phyloP scores from a whole-genome alignment of 2,329 filamentous ascomycete genomes.

The Sporothrix brasiliensis region DNA sequence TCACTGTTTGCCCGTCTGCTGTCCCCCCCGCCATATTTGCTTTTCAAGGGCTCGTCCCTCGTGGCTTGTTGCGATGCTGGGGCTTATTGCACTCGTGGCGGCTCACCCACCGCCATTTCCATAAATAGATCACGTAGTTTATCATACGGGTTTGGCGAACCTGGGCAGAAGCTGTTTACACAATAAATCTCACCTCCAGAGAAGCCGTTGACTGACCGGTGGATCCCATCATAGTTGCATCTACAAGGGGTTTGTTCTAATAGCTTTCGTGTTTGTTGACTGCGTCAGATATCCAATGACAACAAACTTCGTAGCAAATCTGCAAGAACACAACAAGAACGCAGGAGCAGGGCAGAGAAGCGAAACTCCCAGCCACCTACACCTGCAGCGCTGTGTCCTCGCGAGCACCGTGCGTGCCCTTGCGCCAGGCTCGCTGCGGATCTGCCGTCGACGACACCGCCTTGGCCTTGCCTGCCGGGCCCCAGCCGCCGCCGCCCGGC shows the following conservation, averaged over 20 bases:
- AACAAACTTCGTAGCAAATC: too few relatives aligned
- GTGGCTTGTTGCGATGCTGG: neutral
- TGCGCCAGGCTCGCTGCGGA: conserved; percentile 56
- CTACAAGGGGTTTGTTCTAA: too few relatives aligned
- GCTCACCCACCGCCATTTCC: neutral
- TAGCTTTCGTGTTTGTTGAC: too few relatives aligned
- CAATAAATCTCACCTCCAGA: too few relatives aligned
- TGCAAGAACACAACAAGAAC: too few relatives aligned
- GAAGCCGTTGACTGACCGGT: too few relatives aligned
- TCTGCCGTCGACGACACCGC: conserved; percentile 56
- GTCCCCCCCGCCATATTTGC: neutral
- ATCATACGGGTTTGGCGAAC: neutral
- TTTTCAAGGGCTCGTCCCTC: neutral
- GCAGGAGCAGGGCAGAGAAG: too few relatives aligned
- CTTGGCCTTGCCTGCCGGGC: conserved; percentile 60
- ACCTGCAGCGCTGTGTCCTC: conserved; percentile 50
- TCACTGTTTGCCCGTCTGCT: neutral
- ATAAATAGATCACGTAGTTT: conserved; percentile 12
- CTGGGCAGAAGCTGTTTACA: neutral
- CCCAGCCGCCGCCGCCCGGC: conserved; percentile 80
- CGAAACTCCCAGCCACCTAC: neutral
- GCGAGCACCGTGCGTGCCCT: conserved; percentile 59
- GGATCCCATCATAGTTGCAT: too few relatives aligned
- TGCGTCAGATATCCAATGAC: too few relatives aligned
- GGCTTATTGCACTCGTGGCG: neutral